Conservation (phyloP, 768 basidiomycete genomes). For the Pleurotus ostreatus region DNA sequence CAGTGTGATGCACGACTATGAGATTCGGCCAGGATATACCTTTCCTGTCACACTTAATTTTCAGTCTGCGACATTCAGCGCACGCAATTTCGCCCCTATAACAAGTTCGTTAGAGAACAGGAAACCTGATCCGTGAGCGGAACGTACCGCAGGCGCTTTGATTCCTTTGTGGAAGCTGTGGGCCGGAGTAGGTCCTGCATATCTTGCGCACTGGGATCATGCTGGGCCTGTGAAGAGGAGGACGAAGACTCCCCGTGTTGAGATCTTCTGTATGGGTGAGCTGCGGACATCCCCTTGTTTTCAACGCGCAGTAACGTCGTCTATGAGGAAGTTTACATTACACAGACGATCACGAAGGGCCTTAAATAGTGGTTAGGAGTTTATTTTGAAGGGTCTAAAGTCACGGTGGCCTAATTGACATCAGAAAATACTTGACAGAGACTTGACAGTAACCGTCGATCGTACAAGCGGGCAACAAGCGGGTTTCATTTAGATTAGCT, state of each 20-base stretch:
- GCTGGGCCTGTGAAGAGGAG: background rate
- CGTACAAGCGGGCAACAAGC: background rate
- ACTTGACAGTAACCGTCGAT: constrained; percentile 8
- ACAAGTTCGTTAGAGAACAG: background rate
- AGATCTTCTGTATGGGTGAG: constrained; percentile 6
- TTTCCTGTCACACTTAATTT: constrained; percentile 34
- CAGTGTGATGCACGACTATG: no score
- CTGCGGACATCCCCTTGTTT: constrained; percentile 3
- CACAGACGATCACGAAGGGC: background rate
- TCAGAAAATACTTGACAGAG: constrained; percentile 6
- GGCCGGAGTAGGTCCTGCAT: constrained; percentile 7
- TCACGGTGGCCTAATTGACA: background rate
- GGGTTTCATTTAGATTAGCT: background rate
- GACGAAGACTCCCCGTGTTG: constrained; percentile 9
- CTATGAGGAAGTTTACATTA: background rate
- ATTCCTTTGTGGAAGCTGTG: constrained; percentile 27
- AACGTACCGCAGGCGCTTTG: constrained; percentile 33
- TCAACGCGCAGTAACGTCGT: background rate
- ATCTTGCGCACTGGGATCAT: constrained; percentile 1
- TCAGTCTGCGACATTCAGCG: constrained; percentile 40
- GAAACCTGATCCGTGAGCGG: constrained; percentile 6
- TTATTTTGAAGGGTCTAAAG: background rate
- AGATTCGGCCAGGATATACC: background rate
- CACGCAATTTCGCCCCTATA: constrained; percentile 38
- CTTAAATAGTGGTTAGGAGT: background rate